Percentiles rank a stretch among this genome's conserved stretches.
These are phyloP conservation scores for Starmerella khaoyaiensis DNA, from an alignment of 805 yeast genomes.

Conservation along the genomic window DNA sequence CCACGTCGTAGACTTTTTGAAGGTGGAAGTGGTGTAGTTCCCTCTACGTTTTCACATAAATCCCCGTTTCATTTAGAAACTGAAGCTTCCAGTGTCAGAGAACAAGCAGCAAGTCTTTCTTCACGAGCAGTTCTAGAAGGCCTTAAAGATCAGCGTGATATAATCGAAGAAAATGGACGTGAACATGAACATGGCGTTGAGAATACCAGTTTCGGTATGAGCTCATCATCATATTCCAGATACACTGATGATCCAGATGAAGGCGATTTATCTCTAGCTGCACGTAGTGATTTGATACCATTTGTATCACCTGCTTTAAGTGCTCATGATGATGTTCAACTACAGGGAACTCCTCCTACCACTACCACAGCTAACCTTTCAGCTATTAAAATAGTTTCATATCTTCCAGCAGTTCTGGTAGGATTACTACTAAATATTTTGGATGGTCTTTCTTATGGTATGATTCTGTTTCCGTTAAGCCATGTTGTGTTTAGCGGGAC, in stretches of 20 bases:
- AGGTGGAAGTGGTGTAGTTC: constrained; percentile 13
- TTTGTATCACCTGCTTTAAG: constrained; percentile 2
- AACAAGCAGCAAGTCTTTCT: constrained; percentile 19
- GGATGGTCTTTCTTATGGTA: constrained; percentile 91
- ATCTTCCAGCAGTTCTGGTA: constrained; percentile 68
- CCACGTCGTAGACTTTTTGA: constrained; percentile 15
- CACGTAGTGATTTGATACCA: constrained; percentile 1
- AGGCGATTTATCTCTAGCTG: background rate
- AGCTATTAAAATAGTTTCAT: constrained; percentile 18
- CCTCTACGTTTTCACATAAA: constrained; percentile 9
- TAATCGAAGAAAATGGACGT: constrained; percentile 1
- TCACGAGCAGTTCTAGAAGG: constrained; percentile 19
- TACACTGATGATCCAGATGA: constrained; percentile 1
- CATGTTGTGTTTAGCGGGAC: constrained; percentile 60
- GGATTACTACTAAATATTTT: constrained; percentile 77
- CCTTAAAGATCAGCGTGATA: background rate
- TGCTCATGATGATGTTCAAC: background rate
- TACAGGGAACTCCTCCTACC: background rate
- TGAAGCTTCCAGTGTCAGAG: constrained; percentile 17
- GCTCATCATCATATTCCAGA: background rate
- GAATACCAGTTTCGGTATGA: background rate
- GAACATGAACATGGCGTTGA: background rate
- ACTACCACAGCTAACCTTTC: background rate
- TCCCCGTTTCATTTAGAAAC: constrained; percentile 8
- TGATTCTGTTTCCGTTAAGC: constrained; percentile 91